Evolutionary conservation across 768 basidiomycete species (phyloP), one percentile per base, ranked within the genome.

Genomic region (Xerocomellus amylosporus): DNA sequence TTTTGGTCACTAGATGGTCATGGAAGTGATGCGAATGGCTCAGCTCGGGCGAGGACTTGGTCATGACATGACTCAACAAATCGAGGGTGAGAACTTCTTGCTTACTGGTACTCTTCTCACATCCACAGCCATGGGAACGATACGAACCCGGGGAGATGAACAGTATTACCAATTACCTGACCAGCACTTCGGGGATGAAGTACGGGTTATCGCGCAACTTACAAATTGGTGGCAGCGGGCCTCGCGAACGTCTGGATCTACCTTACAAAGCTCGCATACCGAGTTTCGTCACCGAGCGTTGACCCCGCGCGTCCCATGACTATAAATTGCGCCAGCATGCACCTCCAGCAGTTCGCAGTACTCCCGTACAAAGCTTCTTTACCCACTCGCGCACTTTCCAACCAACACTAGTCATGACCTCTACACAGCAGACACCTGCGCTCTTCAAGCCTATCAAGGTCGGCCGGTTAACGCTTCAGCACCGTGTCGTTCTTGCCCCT

Each of bases 401-500:
- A 12, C 13, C 12, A 8, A 9, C 33, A 20, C 33, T 13, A 52
- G 4, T 19, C 24, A 56, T 58, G 58, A 5, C 41, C 8, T 30
- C 41, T 37, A 34, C 20, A 26, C 40, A 52, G 4, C 46, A 43
- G 24, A 47, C 28, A 1, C 53, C 64, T 2, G 39, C 40, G 15
- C 77, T 82, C 39, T 83, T 83, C 65, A 69, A 72, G 26, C 76
- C 80, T 9, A 73, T 75, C 53, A 60, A 64, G 44, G 69, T 84
- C 20, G 82, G 81, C 33, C 53, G 58, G 2, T 36, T 76, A 19
- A 53, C 61, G 3, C 72, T 82, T 15, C 49, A 71, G 45, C 83
- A 85, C 62, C 74, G 83, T 2, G 68, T 85, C 48, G 79, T 79
- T 1, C 73, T 82, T 41, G 76, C 82, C 0, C 84, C 83, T 4